Evolutionary conservation across 257 asterid species (phyloP).

Genomic region (Linaria vulgaris): DNA sequence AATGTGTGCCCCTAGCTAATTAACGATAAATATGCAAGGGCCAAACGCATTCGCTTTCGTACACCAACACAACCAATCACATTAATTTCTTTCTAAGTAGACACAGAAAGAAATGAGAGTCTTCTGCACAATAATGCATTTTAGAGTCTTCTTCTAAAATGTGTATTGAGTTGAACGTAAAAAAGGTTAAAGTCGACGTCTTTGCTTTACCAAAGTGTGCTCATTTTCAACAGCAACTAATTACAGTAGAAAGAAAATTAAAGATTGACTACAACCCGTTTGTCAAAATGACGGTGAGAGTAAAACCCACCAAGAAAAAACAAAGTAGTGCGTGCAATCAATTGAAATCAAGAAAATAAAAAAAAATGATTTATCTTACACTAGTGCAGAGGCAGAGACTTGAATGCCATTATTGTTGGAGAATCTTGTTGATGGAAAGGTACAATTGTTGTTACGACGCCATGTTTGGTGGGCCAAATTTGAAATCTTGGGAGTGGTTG

Average conservation of each 20-base stretch:
- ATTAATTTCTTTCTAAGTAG: too few species aligned
- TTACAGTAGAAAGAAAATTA: neutral
- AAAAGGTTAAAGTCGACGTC: too few species aligned
- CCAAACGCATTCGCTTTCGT: too few species aligned
- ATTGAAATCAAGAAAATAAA: neutral
- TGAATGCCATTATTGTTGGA: conserved; percentile 29
- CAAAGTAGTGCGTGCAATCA: neutral
- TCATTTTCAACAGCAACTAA: neutral
- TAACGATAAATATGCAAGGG: too few species aligned
- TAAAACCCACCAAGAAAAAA: neutral
- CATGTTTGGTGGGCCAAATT: conserved; percentile 26
- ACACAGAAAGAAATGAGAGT: too few species aligned
- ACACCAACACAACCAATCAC: too few species aligned
- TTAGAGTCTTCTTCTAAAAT: too few species aligned
- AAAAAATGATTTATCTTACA: conserved; percentile 35
- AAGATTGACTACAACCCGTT: conserved; percentile 1
- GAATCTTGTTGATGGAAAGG: conserved; percentile 28
- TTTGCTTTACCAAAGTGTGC: neutral
- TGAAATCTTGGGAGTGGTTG: conserved; percentile 25
- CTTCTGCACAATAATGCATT: too few species aligned
- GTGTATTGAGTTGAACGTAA: too few species aligned
- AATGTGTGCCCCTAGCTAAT: too few species aligned
- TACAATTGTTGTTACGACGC: conserved; percentile 23
- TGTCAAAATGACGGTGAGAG: neutral
- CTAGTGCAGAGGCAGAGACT: conserved; percentile 40